phyloP scores from a whole-genome alignment of 192 early-diverging fungal species.

The Piromyces sp. region DNA sequence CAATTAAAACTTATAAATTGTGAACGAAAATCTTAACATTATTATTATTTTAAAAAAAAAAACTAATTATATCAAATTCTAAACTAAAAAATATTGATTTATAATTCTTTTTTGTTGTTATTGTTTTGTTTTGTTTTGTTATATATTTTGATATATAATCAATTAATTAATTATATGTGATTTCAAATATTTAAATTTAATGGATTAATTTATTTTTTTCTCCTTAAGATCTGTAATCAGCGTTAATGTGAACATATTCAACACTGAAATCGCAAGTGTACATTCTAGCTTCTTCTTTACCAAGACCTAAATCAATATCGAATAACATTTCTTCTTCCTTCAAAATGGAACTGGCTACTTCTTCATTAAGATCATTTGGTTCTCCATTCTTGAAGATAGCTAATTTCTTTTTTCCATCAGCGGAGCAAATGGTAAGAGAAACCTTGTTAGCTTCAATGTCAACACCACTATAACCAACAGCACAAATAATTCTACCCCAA shows the following conservation, averaged over 20 bases:
- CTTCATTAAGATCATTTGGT: constrained; percentile 66
- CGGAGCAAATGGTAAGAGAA: constrained; percentile 52
- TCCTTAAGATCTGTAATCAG: neutral
- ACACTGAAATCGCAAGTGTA: constrained; percentile 92
- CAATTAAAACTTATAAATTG: too few species aligned
- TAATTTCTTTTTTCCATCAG: constrained; percentile 29
- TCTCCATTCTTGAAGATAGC: constrained; percentile 61
- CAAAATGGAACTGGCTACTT: constrained; percentile 60
- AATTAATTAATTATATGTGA: too few species aligned
- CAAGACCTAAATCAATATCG: constrained; percentile 58
- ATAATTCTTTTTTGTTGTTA: too few species aligned
- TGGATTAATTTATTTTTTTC: too few species aligned
- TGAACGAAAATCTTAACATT: too few species aligned
- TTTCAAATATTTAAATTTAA: too few species aligned
- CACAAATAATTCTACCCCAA: constrained; percentile 89
- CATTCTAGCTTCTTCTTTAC: constrained; percentile 55
- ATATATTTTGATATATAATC: too few species aligned
- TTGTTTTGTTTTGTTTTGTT: too few species aligned
- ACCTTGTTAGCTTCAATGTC: constrained; percentile 56
- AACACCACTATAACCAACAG: constrained; percentile 69
- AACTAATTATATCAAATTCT: too few species aligned
- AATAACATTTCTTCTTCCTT: constrained; percentile 70
- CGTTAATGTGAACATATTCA: constrained; percentile 62
- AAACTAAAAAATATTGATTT: too few species aligned
- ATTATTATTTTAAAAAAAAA: too few species aligned